phyloP scores from a whole-genome alignment of 192 early-diverging fungal species.

The Borealophlyctis nickersoniae region DNA sequence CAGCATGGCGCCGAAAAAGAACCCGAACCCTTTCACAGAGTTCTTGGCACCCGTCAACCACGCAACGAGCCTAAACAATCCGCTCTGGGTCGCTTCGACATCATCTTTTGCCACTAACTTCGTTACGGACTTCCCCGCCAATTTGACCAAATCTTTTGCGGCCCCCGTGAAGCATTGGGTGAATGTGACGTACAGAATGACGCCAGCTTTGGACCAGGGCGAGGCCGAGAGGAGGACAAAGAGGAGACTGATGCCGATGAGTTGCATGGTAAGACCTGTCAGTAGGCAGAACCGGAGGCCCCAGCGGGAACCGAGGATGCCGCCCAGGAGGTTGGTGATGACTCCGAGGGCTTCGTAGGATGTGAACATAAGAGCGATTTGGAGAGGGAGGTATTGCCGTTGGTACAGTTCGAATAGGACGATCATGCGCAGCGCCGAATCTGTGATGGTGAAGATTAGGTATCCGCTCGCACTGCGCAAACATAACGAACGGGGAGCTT shows the following conservation, averaged over 20 bases:
- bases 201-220: constrained; percentile 24
- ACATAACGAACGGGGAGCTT: background rate
- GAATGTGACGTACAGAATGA: constrained; percentile 37
- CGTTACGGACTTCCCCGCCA: constrained; percentile 43
- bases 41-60: constrained; percentile 49
- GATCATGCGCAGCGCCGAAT: constrained; percentile 47
- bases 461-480: constrained; percentile 33
- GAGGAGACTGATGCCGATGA: constrained; percentile 42
- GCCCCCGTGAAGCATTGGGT: constrained; percentile 41
- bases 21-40: constrained; percentile 47
- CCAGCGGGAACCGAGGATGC: constrained; percentile 36
- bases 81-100: background rate
- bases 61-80: constrained; percentile 41
- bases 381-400: constrained; percentile 29
- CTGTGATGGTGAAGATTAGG: constrained; percentile 42
- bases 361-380: constrained; percentile 45
- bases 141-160: constrained; percentile 49
- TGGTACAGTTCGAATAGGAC: constrained; percentile 39
- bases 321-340: constrained; percentile 43
- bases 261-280: constrained; percentile 29
- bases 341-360: constrained; percentile 46
- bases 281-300: constrained; percentile 38
- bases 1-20: constrained; percentile 39
- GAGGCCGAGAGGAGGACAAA: constrained; percentile 22
- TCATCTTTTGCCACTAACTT: constrained; percentile 39